phyloP scores from a whole-genome alignment of 306 rosid genomes.

The Dryas octopetala region DNA sequence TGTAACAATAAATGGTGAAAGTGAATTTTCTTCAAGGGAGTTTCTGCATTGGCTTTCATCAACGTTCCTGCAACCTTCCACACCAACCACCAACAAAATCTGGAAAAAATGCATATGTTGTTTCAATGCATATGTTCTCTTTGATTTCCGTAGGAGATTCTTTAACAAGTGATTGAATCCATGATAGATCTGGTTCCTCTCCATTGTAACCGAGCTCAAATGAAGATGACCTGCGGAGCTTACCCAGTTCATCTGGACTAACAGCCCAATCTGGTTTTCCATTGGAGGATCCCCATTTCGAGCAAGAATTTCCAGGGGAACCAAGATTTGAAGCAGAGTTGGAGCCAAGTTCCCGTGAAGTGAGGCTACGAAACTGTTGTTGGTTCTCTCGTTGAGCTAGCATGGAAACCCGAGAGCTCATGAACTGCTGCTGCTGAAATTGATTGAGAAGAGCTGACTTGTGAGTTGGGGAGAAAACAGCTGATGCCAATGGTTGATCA shows the following conservation, averaged over 20 bases:
- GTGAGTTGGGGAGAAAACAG: slow-evolving; percentile 84
- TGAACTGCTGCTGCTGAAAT: slow-evolving; percentile 83
- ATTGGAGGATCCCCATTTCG: slow-evolving; percentile 81
- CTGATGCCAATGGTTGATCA: slow-evolving; percentile 65
- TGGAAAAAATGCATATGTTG: slow-evolving; percentile 35
- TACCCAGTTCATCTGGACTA: slow-evolving; percentile 62
- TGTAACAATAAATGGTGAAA: slow-evolving; percentile 39
- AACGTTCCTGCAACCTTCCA: slow-evolving; percentile 28
- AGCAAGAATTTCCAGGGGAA: slow-evolving; percentile 63
- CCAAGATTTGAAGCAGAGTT: slow-evolving; percentile 53
- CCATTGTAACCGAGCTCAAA: slow-evolving; percentile 85
- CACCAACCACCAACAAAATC: slow-evolving; percentile 42
- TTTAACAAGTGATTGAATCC: slow-evolving; percentile 96
- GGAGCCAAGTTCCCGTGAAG: slow-evolving; percentile 82
- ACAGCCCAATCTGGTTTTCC: slow-evolving; percentile 84
- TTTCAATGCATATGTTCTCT: slow-evolving; percentile 27
- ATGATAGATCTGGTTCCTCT: slow-evolving; percentile 91
- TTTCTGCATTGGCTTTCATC: slow-evolving; percentile 17
- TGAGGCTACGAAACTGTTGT: slow-evolving; percentile 92
- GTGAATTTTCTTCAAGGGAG: slow-evolving; percentile 36
- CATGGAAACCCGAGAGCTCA: slow-evolving; percentile 71
- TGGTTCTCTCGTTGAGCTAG: slow-evolving; percentile 78
- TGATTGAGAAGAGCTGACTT: slow-evolving; percentile 82
- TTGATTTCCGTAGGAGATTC: slow-evolving; percentile 82
- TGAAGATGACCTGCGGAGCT: slow-evolving; percentile 76